Base-by-base conservation (phyloP, 2,329 filamentous ascomycete species). In the Zymoseptoria passerinii region DNA sequence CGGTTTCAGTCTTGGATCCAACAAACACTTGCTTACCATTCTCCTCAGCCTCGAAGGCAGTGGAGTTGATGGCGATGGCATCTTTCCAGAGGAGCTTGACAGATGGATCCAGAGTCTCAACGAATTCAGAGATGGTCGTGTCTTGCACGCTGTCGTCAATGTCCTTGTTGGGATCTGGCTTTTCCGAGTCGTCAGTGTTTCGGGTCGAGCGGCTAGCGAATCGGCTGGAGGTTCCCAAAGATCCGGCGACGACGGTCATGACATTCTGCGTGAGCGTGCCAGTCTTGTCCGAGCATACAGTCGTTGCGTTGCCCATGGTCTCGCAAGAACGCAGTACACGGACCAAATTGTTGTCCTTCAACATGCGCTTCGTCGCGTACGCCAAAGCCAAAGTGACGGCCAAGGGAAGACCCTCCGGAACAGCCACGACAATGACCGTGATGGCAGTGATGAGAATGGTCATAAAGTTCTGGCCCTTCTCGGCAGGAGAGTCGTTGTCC, bases 261-360 rank as follows among this genome's bases (percentile, higher is more conserved):
- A 85, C 84, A 68, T 89, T 89, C 59, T 88, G 85, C 0, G 87
- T 90, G 18, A 90, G 74, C 4, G 87, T 90, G 53, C 87, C 87
- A 1, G 87, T 90, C 73, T 90, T 90, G 71, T 90, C 89, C 3
- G 88, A 91, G 73, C 89, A 92, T 40, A 92, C 86, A 0, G 88
- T 87, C 1, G 83, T 86, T 28, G 83, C 83, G 65, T 88, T 88
- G 4, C 85, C 85, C 84, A 88, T 87, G 2, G 84, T 86, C 71
- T 88, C 85, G 68, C 84, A 87, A 59, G 85, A 85, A 58, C 83
- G 80, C 28, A 88, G 76, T 35, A 86, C 77, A 58, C 85, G 82
- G n/a, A 88, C 85, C 28, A 88, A 74, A 62, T 87, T 88, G 74
- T 87, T 86, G 71, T 87, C 84, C 67, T 85, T 86, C 49, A 86